Base-by-base conservation (phyloP, 768 basidiomycete species). In the Russula brevipes region DNA sequence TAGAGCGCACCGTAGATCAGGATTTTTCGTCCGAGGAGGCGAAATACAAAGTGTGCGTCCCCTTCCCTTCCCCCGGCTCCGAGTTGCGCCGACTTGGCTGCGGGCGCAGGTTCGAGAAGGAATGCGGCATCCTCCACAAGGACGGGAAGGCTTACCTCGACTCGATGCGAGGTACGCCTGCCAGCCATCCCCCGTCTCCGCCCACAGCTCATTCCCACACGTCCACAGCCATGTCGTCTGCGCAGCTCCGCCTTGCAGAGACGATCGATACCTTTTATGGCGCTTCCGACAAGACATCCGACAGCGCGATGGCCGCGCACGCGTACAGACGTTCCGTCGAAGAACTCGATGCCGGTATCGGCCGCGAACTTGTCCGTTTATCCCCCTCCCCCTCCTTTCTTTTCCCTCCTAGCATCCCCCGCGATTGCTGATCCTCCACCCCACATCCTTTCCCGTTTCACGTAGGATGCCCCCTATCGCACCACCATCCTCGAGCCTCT, bases 271-370 rank as follows among this genome's bases (percentile, higher is more conserved):
- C 85, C 7, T 98, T 99, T 79, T 99, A 98, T 74, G 82, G 85
- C 63, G 83, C 94, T 51, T 84, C 91, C 14, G 93, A 94, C 79
- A 82, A 83, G 63, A 77, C 84, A 38, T 92, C 91, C 10, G 92
- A 94, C 66, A 91, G 94, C 50, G 97, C 96, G 9, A 97, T 98
- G 93, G 90, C 95, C 0, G 91, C 92, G 1, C 92, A 98, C 70
- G 91, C 97, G 2, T 99, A 98, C 80, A 96, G 91, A 72, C 84
- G 91, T 41, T 91, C 94, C 0, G 91, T 97, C 8, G 93, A 96
- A 69, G 97, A 99, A 65, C 79, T 98, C 49, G 97, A 99, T 69
- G 80, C 83, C 1, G 88, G 86, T 46, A 86, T 97, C 44, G 84
- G 85, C 35, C 76, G 93, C 63, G 92, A 97, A 73, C 80, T 99